A percentile compares a stretch with the other conserved stretches of the same genome.
phyloP scores from a whole-genome alignment of 176 grass and related monocot genomes.

The Lolium multiflorum region DNA sequence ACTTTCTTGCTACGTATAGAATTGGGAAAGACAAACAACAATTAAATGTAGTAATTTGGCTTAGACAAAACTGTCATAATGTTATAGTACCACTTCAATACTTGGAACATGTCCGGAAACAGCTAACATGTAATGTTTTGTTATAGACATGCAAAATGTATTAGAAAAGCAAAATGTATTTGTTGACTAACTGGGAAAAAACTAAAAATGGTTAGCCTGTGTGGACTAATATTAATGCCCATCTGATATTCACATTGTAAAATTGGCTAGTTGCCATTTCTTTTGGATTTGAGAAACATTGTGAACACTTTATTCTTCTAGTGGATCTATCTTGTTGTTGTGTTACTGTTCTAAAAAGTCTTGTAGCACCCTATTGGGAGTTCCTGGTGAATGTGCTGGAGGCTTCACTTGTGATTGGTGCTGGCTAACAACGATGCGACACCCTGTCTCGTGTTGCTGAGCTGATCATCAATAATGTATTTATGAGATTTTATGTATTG shows the following conservation, averaged over 20 bases:
- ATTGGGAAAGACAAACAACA: neutral
- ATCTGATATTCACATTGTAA: neutral
- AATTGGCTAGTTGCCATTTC: no score
- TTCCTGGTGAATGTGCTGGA: constrained; percentile 25
- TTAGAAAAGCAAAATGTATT: neutral
- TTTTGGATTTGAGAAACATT: neutral
- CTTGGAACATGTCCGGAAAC: neutral
- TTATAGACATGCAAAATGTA: neutral
- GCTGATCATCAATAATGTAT: no score
- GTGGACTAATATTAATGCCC: neutral
- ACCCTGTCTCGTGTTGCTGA: no score
- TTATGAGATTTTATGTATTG: no score
- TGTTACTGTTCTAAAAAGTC: constrained; percentile 31
- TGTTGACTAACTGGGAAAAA: neutral
- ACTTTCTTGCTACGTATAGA: neutral
- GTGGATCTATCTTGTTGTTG: neutral
- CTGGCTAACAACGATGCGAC: no score
- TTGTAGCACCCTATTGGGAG: constrained; percentile 29
- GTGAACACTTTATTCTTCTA: neutral
- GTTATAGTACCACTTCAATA: neutral
- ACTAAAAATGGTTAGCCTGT: neutral
- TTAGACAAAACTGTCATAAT: neutral
- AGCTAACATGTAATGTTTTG: neutral
- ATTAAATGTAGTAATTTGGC: neutral
- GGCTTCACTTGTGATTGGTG: neutral